Base-by-base conservation (phyloP, 305 asterid species). In the Rubia tinctorum region DNA sequence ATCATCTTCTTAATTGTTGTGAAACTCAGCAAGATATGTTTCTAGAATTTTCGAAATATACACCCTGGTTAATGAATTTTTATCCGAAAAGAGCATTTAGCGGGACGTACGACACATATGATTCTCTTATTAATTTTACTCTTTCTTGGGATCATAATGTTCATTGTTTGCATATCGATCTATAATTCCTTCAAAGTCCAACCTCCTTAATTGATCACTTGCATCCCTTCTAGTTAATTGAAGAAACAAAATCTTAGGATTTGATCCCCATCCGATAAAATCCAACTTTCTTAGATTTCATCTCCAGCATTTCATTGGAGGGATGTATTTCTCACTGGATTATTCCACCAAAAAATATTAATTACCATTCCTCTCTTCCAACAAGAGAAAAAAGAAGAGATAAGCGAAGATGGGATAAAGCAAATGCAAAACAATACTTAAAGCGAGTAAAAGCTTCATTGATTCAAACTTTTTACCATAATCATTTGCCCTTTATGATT, bases 241-340 rank as follows among this genome's bases (percentile, higher is more conserved):
- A 72, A 94, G 96, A 86, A 94, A 94, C 78, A 88, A 96, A 77
- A 90, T 80, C 34, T 91, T 82, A 34, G 90, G 93, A 80, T 73
- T 88, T 60, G 99, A 94, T 27, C 89, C 96, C 99, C 99, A 94
- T 63, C 89, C 91, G 73, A 84, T 68, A 74, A 85, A 94, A 85
- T 90, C 92, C 23, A 88, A 42, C 80, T 64, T 88, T 70, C 82
- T 89, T 58, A 77, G 78, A 70, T 78, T 81, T 45, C 80, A 82
- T 82, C 93, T 88, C 82, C 86, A 91, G 79, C 91, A 88, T 82
- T 85, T 90, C 73, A 65, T 66, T 56, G 82, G 76, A 77, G 76
- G 63, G 70, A 83, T 17, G 6, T 79, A 71, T 74, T 71, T 80
- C 51, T 60, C 86, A 80, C 68, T 72, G 65, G 82, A 53, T 56